A percentile compares a stretch with the other conserved stretches of the same genome.
Conservation (phyloP, 768 basidiomycete genomes). For the Rhodocollybia butyracea region DNA sequence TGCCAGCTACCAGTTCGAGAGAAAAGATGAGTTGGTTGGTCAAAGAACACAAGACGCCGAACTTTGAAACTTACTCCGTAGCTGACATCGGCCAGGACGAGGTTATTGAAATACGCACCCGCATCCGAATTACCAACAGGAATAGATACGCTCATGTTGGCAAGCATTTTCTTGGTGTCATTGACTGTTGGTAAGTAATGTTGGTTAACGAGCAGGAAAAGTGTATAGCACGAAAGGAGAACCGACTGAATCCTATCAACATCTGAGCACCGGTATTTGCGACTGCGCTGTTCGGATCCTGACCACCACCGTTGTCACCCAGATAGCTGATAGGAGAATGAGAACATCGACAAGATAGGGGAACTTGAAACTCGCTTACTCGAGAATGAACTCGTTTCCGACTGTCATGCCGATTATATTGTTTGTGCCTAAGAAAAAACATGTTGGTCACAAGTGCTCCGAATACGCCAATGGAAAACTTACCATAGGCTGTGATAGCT, state of each 20-base stretch:
- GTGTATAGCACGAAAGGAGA: too few relatives aligned
- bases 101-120: constrained; percentile 76
- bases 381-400: constrained; percentile 88
- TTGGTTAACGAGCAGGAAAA: neutral
- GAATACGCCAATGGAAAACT: neutral
- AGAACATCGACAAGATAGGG: neutral
- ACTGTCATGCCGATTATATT: constrained; percentile 82
- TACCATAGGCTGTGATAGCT: constrained; percentile 74
- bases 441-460: neutral
- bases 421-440: constrained; percentile 29
- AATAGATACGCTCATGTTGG: constrained; percentile 54
- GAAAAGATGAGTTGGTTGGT: neutral
- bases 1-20: constrained; percentile 52
- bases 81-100: constrained; percentile 60
- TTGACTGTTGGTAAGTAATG: constrained; percentile 28
- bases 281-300: constrained; percentile 52
- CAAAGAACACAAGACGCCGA: neutral
- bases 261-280: constrained; percentile 61
- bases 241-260: constrained; percentile 50
- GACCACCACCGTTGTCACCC: constrained; percentile 39
- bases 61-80: constrained; percentile 53
- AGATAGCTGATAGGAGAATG: constrained; percentile 51
- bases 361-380: constrained; percentile 35
- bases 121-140: constrained; percentile 83
- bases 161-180: constrained; percentile 59